A percentile compares a stretch with the other conserved stretches of the same genome.
These are phyloP conservation scores for Lathyrus tuberosus DNA, from an alignment of 306 rosid species.

Conservation along the genomic window DNA sequence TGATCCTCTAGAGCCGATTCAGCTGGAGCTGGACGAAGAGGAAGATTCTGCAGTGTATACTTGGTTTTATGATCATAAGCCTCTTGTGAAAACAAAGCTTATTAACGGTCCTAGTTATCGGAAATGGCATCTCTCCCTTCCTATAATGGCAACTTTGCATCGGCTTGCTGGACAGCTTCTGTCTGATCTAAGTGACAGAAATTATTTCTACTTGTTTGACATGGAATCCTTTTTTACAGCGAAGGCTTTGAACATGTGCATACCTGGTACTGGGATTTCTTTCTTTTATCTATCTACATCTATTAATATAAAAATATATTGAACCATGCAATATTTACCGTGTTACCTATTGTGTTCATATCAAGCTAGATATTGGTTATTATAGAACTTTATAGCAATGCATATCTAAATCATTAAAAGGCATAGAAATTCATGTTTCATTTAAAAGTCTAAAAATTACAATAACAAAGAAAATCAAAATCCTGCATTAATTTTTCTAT, in stretches of 20 bases:
- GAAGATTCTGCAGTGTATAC: constrained; percentile 97
- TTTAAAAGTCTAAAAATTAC: background rate
- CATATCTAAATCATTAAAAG: constrained; percentile 15
- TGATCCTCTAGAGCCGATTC: constrained; percentile 98
- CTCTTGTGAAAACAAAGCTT: constrained; percentile 95
- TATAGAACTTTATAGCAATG: constrained; percentile 2
- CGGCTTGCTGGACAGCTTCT: constrained; percentile 97
- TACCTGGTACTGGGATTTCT: constrained; percentile 67
- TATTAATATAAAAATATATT: background rate
- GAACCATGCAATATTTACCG: background rate
- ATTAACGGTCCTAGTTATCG: constrained; percentile 98
- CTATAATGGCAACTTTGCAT: constrained; percentile 98
- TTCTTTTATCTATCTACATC: background rate
- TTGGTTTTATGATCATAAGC: constrained; percentile 98
- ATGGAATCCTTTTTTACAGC: constrained; percentile 99
- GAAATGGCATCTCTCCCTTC: constrained; percentile 99
- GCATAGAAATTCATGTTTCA: background rate
- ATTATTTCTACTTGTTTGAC: constrained; percentile 96
- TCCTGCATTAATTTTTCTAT: constrained; percentile 22
- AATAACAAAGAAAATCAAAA: background rate
- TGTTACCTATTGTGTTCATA: constrained; percentile 1
- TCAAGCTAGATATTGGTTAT: background rate
- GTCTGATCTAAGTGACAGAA: constrained; percentile 92
- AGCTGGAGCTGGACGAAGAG: constrained; percentile 93
- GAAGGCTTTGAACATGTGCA: constrained; percentile 98